These are phyloP conservation scores for Phytopythium kandeliae DNA, from an alignment of 352 stramenopile species.

Conservation along the genomic window DNA sequence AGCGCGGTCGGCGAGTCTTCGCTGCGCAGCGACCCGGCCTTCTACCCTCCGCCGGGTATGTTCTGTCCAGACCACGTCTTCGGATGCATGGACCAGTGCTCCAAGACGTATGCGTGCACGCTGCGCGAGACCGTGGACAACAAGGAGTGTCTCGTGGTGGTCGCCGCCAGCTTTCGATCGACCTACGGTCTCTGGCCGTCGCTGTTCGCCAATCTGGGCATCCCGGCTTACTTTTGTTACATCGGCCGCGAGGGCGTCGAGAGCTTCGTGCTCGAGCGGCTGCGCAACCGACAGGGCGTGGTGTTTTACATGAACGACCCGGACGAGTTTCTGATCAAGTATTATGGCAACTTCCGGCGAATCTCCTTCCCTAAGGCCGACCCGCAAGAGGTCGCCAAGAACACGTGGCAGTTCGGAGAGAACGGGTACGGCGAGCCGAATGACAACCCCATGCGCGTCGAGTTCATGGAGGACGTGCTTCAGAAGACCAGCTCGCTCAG, in stretches of 20 bases:
- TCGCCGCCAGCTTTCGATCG: constrained; percentile 8
- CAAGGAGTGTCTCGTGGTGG: constrained; percentile 23
- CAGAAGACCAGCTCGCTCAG: constrained; percentile 24
- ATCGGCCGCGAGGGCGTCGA: constrained; percentile 8
- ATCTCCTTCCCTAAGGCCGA: constrained; percentile 18
- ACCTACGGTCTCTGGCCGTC: constrained; percentile 16
- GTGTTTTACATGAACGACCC: constrained; percentile 28
- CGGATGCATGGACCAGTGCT: constrained; percentile 29
- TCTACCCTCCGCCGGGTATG: constrained; percentile 13
- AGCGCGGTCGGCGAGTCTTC: constrained; percentile 1
- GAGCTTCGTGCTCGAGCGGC: constrained; percentile 9
- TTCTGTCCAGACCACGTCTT: constrained; percentile 20
- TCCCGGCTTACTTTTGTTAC: constrained; percentile 20
- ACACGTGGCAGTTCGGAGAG: constrained; percentile 19
- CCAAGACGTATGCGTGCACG: constrained; percentile 22
- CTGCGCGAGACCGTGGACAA: constrained; percentile 7
- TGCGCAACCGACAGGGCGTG: constrained; percentile 9
- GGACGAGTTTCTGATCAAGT: constrained; percentile 13
- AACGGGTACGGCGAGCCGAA: constrained; percentile 14
- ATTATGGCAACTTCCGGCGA: constrained; percentile 14
- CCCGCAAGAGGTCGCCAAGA: constrained; percentile 6
- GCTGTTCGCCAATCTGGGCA: constrained; percentile 17
- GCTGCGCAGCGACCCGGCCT: constrained; percentile 10
- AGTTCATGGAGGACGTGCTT: constrained; percentile 24
- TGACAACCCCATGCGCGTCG: constrained; percentile 18